Conservation (phyloP, 129 eudicot genomes). For the Artemisia annua region DNA sequence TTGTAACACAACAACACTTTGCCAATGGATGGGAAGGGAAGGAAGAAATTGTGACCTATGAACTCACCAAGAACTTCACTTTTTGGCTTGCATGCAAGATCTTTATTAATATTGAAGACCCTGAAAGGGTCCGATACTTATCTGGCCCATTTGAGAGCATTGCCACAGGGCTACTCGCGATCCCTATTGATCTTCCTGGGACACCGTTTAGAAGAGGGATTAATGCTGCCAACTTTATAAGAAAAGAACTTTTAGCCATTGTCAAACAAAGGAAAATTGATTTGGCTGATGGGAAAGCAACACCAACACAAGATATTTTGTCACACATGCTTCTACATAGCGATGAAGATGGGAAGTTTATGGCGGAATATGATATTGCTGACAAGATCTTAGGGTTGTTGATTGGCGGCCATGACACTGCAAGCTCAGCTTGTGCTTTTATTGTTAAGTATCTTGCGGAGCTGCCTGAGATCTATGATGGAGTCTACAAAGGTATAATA, state of each 20-base stretch:
- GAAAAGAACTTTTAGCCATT: slow-evolving; percentile 47
- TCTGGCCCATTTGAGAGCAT: slow-evolving; percentile 56
- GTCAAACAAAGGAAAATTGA: slow-evolving; percentile 70
- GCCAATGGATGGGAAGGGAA: slow-evolving; percentile 63
- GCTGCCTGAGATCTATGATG: slow-evolving; percentile 66
- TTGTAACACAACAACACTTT: slow-evolving; percentile 57
- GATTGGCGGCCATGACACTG: slow-evolving; percentile 87
- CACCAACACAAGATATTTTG: slow-evolving; percentile 78
- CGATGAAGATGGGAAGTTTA: slow-evolving; percentile 66
- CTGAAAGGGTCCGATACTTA: slow-evolving; percentile 44
- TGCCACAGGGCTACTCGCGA: slow-evolving; percentile 62
- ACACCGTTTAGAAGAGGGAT: slow-evolving; percentile 69
- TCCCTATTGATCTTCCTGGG: slow-evolving; percentile 80
- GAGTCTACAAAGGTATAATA: slow-evolving; percentile 69
- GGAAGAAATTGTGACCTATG: slow-evolving; percentile 43
- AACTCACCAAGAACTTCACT: slow-evolving; percentile 63
- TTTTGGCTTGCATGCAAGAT: slow-evolving; percentile 74
- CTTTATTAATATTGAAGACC: slow-evolving; percentile 78
- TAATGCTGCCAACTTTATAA: slow-evolving; percentile 57
- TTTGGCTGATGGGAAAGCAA: slow-evolving; percentile 59
- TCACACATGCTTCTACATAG: slow-evolving; percentile 72
- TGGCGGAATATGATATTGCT: slow-evolving; percentile 64
- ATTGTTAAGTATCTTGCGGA: slow-evolving; percentile 86
- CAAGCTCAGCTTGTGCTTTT: slow-evolving; percentile 83
- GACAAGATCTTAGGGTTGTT: slow-evolving; percentile 79